Evolutionary conservation across 2,329 filamentous ascomycete genomes (phyloP), one percentile per base, ranked within the genome.

Genomic region (Colletotrichum lupini): DNA sequence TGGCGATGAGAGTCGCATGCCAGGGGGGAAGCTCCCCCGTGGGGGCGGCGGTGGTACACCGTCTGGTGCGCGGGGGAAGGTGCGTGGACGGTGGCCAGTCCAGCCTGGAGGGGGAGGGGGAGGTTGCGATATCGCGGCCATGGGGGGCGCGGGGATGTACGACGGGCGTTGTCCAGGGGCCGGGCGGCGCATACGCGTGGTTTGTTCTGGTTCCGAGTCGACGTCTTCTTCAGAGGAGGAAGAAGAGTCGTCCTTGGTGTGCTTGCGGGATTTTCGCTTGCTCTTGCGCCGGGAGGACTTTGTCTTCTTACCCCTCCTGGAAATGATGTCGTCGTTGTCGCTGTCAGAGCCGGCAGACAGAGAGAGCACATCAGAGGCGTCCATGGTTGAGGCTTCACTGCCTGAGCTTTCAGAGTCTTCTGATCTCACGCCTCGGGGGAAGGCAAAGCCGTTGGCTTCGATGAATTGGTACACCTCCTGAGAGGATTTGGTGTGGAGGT

Each of bases 401-500:
- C 53, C 56, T 5, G 72, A 74, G 62, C 37, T 58, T 32, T 67
- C 72, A 24, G 72, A 72, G 24, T 67, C 57, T 9, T 67, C 65
- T 14, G 53, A 22, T 42, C 61, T 66, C 63, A 74, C 53, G 30
- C 68, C 67, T 9, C 77, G 75, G 26, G 75, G 70, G 14, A 76
- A 74, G 28, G 75, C 79, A 62, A 81, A 84, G 59, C 83, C 83
- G 59, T 82, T 79, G 28, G 77, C 76, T n/a, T 72, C 53, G 66
- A 83, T 78, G 75, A 55, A 83, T 12, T 74, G 61, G 5, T 68
- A 60, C 5, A 72, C 80, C n/a, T 80, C 81, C 55, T 82, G 81
- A n/a, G 83, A 83, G 11, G 83, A 83, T 72, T 80, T 82, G 58
- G 76, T 71, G 71, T 84, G 81, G n/a, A 86, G 81, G 19, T 78